Evolutionary conservation across 2,329 filamentous ascomycete genomes (phyloP), one percentile per base, ranked within the genome.

Genomic region (Knufia petricola): DNA sequence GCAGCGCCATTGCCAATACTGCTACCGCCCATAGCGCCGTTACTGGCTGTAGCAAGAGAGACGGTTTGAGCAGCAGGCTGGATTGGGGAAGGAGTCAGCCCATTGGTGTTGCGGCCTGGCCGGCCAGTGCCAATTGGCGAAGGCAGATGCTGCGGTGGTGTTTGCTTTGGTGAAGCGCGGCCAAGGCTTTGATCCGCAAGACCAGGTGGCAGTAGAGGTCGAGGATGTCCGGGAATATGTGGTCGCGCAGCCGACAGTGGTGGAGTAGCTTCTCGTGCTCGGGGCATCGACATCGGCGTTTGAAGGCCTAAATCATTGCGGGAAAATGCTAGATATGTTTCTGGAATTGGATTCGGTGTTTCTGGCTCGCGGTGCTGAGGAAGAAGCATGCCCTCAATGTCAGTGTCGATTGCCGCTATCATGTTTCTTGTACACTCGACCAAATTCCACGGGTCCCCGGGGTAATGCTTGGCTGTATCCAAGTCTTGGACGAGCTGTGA

Each of bases 381-480:
- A 15, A 39, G 8, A 21, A 48, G 26, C 19, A 48, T 34, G 36
- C 28, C 28, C 19, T 48, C 46, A 17, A 48, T 12, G 38, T 48
- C 68, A 80, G 8, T 78, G 78, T n/a, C 69, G 69, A 50, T 68
- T 62, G 1, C 73, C 73, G 54, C 64, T 63, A 2, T 75, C 69
- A 8, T 76, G 70, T 43, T 82, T 81, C 60, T 36, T 31, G 46
- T 42, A 31, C 38, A 31, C 28, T 42, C 26, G 15, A 48, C 30
- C n/a, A 48, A 12, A 20, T 48, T 48, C 37, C 37, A 42, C n/a
- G 38, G 46, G 19, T 48, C 46, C 2, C 46, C 46, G 3, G 37
- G 37, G 23, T 48, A 48, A 12, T n/a, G 6, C 17, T 42, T 41
- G 10, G 46, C 36, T 10, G 13, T 42, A 17, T 48, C 46, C 4